Percentiles rank a stretch among this genome's conserved stretches.
These are phyloP conservation scores for Echium plantagineum DNA, from an alignment of 257 asterid species.

Conservation along the genomic window DNA sequence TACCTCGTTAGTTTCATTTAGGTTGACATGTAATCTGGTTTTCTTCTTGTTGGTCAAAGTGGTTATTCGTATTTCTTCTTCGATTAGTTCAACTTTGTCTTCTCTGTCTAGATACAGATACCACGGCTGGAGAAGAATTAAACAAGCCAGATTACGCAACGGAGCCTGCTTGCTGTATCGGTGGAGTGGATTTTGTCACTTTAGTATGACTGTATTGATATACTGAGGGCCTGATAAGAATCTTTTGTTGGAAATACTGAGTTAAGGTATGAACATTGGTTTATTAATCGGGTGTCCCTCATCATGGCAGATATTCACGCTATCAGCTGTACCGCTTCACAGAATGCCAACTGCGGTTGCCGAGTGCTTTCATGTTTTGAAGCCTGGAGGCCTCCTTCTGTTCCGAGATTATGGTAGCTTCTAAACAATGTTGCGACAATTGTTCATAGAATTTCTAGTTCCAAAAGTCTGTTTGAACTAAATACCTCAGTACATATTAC, in stretches of 20 bases:
- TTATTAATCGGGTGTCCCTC: conserved; percentile 2
- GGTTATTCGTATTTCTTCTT: not conserved
- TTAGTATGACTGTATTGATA: conserved; percentile 34
- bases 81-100: not conserved
- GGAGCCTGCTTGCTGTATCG: conserved; percentile 44
- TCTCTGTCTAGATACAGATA: conserved; percentile 27
- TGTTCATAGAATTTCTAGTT: not conserved
- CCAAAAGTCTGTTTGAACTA: conserved; percentile 1
- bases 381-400: conserved; percentile 79
- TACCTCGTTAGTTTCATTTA: not conserved
- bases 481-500: conserved; percentile 2
- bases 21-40: conserved; percentile 1
- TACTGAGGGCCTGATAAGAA: not conserved
- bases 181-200: conserved; percentile 77
- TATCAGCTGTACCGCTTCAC: conserved; percentile 68
- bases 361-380: conserved; percentile 60
- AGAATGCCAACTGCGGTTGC: conserved; percentile 58
- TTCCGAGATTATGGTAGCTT: conserved; percentile 86
- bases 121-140: conserved; percentile 13
- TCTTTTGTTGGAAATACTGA: not conserved
- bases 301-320: conserved; percentile 69
- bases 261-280: not conserved
- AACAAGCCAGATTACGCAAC: conserved; percentile 13
- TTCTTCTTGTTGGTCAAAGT: too few relatives aligned
- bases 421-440: conserved; percentile 7